A percentile compares a stretch with the other conserved stretches of the same genome.
These are phyloP conservation scores for Strobilomyces confusus DNA, from an alignment of 768 basidiomycete species.

Conservation along the genomic window DNA sequence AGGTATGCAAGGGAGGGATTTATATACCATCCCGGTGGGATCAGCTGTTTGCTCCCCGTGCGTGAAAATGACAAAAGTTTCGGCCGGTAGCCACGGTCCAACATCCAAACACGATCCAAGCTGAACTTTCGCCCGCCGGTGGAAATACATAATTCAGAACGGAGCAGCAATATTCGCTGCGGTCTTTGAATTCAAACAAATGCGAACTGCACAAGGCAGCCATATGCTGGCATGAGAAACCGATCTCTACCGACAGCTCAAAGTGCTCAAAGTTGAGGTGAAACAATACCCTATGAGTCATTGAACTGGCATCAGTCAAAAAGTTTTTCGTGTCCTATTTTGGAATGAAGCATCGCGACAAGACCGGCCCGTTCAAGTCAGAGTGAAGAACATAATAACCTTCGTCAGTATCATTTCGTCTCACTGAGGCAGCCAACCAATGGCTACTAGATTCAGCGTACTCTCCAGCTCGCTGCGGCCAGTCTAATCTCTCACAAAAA, in stretches of 20 bases:
- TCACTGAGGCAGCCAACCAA: background rate
- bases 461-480: too few species aligned
- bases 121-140: constrained; percentile 4
- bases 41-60: constrained; percentile 11
- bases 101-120: constrained; percentile 13
- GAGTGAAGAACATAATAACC: constrained; percentile 25
- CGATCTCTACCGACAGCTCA: constrained; percentile 13
- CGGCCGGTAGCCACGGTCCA: constrained; percentile 22
- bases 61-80: constrained; percentile 17
- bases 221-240: constrained; percentile 19
- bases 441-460: too few species aligned
- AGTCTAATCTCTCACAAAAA: too few species aligned
- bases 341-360: constrained; percentile 7
- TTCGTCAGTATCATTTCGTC: constrained; percentile 17
- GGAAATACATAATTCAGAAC: constrained; percentile 9
- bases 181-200: constrained; percentile 8
- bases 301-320: background rate
- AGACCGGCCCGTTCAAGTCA: background rate
- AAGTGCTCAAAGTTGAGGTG: constrained; percentile 3
- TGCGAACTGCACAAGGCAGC: constrained; percentile 1
- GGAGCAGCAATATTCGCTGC: constrained; percentile 17
- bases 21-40: constrained; percentile 29
- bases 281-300: constrained; percentile 21
- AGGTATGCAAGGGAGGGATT: constrained; percentile 13
- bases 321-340: constrained; percentile 16